Evolutionary conservation across 352 stramenopile genomes (phyloP), one percentile per base, ranked within the genome.

Genomic region (Pythium oligandrum): DNA sequence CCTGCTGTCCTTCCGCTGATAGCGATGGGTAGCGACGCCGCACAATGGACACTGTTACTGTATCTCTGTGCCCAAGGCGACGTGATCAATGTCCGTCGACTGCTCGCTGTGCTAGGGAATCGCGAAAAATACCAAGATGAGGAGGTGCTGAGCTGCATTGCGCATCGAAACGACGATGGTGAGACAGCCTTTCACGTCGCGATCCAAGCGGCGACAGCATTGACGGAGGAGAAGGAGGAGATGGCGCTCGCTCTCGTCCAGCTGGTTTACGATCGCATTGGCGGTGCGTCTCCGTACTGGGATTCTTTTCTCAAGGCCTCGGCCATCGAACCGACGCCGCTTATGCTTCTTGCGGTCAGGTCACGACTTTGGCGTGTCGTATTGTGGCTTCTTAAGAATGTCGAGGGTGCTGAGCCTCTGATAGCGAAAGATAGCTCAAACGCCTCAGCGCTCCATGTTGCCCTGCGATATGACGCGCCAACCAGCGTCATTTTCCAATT

Each of bases 161-260:
- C 80, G 30, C 73, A 89, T 50, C 61, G 86, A 34, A 90, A 87
- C 40, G 62, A 68, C 1, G 63, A 63, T 30, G 78, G 78, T 4
- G 81, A 92, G 43, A 87, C 77, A 2, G 78, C 78, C 3, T 65
- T 92, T 12, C 81, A 90, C 58, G 63, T 92, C 43, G 68, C 73
- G 6, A 86, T 92, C 35, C 87, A 90, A 48, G 57, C 60, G 1
- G 64, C 57, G 2, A 48, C n/a, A 45, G 56, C 1, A 36, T 66
- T 1, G 31, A 34, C 8, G 38, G 66, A 34, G 4, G 59, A 62
- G 49, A 39, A 36, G 55, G 59, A 75, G 51, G 37, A 66, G 1
- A 59, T 83, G 10, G 72, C 70, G 33, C 44, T 83, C 36, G 17
- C 71, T 17, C 61, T 91, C 2, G 65, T 86, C 17, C 17, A 26